A percentile compares a stretch with the other conserved stretches of the same genome.
Evolutionary conservation across 2,329 filamentous ascomycete species (phyloP).

Genomic region (Aspergillus nomiae): DNA sequence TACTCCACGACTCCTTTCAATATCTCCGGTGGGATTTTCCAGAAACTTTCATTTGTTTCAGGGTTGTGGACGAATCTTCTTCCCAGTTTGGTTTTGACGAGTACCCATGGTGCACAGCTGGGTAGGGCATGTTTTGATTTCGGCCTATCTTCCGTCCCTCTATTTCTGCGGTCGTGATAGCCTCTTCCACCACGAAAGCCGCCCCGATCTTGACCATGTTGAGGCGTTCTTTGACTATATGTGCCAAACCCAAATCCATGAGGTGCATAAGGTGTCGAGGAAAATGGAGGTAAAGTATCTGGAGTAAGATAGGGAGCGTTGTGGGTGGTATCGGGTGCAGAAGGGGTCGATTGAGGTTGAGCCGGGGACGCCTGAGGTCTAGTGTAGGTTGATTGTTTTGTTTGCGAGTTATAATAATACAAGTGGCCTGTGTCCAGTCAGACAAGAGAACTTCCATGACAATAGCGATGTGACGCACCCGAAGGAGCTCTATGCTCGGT

Average conservation of each 20-base stretch:
- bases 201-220: slow-evolving; percentile 47
- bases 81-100: slow-evolving; percentile 90
- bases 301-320: slow-evolving; percentile 31
- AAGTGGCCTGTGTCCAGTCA: slow-evolving; percentile 62
- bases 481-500: slow-evolving; percentile 90
- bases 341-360: slow-evolving; percentile 32
- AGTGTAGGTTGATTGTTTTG: slow-evolving; percentile 84
- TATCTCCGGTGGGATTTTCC: slow-evolving; percentile 89
- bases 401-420: slow-evolving; percentile 84
- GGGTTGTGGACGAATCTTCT: slow-evolving; percentile 89
- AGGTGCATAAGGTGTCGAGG: slow-evolving; percentile 39
- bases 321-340: slow-evolving; percentile 46
- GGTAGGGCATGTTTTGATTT: slow-evolving; percentile 78
- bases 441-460: slow-evolving; percentile 15
- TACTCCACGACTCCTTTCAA: slow-evolving; percentile 73
- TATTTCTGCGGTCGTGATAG: slow-evolving; percentile 62
- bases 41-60: slow-evolving; percentile 83
- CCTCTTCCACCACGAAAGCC: slow-evolving; percentile 54
- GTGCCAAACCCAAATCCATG: slow-evolving; percentile 20
- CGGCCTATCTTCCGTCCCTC: slow-evolving; percentile 77
- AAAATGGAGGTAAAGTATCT: slow-evolving; percentile 38
- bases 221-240: slow-evolving; percentile 17
- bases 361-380: slow-evolving; percentile 58
- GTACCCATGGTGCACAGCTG: slow-evolving; percentile 79
- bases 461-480: slow-evolving; percentile 46